phyloP scores from a whole-genome alignment of 169 alveolate species.

The Eimeria praecox region DNA sequence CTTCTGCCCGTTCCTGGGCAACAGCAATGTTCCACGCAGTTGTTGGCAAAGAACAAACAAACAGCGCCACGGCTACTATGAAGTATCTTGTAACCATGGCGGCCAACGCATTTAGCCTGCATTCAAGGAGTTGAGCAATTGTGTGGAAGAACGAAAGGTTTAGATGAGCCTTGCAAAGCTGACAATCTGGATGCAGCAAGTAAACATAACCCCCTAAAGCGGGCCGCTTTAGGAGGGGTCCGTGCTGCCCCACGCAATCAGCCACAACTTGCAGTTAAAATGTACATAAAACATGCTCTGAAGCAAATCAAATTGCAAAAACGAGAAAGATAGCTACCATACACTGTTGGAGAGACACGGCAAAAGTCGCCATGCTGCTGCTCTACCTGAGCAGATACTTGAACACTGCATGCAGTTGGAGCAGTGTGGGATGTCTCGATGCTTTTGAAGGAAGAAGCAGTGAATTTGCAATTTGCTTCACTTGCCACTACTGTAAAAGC shows the following conservation, averaged over 20 bases:
- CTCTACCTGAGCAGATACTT: neutral
- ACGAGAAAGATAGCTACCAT: neutral
- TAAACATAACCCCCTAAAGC: neutral
- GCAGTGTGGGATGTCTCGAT: no score
- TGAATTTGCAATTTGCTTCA: neutral
- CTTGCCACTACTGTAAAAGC: neutral
- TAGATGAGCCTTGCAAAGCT: neutral
- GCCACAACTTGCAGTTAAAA: neutral
- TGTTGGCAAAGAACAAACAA: neutral
- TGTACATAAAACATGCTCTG: neutral
- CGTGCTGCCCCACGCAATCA: neutral
- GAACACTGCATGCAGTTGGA: neutral
- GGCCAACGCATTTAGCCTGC: constrained; percentile 5
- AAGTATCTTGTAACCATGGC: neutral
- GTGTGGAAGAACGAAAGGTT: neutral
- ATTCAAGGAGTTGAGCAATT: neutral
- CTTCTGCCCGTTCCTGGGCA: neutral
- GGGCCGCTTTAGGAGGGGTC: constrained; percentile 6
- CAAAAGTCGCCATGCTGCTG: neutral
- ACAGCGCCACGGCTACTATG: constrained; percentile 10
- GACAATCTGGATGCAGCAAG: neutral
- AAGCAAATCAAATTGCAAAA: neutral
- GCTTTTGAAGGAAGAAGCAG: neutral
- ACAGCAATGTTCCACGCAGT: neutral
- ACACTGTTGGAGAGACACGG: neutral